Percentiles rank a stretch among this genome's conserved stretches.
phyloP scores from a whole-genome alignment of 306 rosid genomes.

The Carpinus viminea region DNA sequence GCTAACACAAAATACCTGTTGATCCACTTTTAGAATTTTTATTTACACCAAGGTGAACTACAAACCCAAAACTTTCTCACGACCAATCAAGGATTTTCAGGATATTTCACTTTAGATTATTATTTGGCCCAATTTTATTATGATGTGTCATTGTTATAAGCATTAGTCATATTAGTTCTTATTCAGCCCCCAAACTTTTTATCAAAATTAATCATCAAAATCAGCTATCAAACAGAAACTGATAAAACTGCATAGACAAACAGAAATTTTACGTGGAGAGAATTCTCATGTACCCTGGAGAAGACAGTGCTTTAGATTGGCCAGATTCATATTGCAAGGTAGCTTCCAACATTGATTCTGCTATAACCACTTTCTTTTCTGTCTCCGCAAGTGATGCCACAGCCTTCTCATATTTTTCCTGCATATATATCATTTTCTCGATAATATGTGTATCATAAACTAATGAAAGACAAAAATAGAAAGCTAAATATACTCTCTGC shows the following conservation, averaged over 20 bases:
- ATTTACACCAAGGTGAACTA: neutral
- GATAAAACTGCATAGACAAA: conserved; percentile 23
- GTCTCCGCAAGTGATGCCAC: conserved; percentile 63
- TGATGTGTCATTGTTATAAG: neutral
- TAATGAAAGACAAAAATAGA: neutral
- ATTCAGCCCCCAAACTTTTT: neutral
- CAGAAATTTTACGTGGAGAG: conserved; percentile 17
- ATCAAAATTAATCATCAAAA: neutral
- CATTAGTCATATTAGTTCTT: neutral
- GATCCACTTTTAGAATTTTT: neutral
- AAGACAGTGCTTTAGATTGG: conserved; percentile 71
- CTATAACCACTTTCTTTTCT: conserved; percentile 79
- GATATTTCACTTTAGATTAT: neutral
- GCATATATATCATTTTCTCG: conserved; percentile 40
- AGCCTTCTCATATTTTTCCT: conserved; percentile 92
- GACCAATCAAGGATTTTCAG: neutral
- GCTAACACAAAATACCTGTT: neutral
- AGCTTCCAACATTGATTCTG: conserved; percentile 93
- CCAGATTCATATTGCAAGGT: conserved; percentile 97
- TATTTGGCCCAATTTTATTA: neutral
- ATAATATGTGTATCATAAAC: conserved; percentile 41
- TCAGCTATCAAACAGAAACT: conserved; percentile 12
- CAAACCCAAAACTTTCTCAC: neutral
- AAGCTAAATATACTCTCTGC: neutral
- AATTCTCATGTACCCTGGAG: conserved; percentile 63